phyloP scores from a whole-genome alignment of 2,329 filamentous ascomycete genomes.

The Venturia nashicola region DNA sequence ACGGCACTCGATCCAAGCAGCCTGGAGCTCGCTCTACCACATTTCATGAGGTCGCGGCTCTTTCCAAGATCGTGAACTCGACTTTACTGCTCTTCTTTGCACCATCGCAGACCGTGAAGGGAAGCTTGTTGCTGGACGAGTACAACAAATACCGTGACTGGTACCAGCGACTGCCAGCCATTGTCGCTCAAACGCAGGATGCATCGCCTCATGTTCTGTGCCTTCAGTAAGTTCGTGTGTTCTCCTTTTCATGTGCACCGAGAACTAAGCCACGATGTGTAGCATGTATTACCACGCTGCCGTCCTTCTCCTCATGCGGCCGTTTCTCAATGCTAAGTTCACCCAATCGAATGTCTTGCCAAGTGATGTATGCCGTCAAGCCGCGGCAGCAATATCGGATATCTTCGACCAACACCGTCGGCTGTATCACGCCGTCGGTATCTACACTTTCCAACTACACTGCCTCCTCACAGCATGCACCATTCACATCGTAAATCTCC shows the following conservation, averaged over 20 bases:
- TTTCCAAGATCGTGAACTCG: constrained; percentile 63
- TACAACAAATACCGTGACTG: constrained; percentile 60
- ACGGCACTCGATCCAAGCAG: constrained; percentile 11
- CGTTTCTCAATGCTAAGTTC: constrained; percentile 52
- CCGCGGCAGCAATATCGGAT: constrained; percentile 31
- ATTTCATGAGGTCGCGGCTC: constrained; percentile 34
- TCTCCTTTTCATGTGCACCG: constrained; percentile 9
- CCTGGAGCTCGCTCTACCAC: constrained; percentile 48
- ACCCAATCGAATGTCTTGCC: constrained; percentile 49
- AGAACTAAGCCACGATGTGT: neutral
- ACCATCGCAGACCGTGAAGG: constrained; percentile 51
- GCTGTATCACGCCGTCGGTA: constrained; percentile 20
- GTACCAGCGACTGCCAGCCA: constrained; percentile 56
- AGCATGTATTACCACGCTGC: constrained; percentile 58
- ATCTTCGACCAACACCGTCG: constrained; percentile 30
- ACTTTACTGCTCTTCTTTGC: constrained; percentile 62
- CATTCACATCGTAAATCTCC: constrained; percentile 12
- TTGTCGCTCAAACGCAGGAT: constrained; percentile 53
- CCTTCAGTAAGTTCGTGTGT: constrained; percentile 35
- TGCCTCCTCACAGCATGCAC: constrained; percentile 10
- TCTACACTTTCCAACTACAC: constrained; percentile 10
- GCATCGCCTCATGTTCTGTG: constrained; percentile 59
- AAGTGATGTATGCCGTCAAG: constrained; percentile 49
- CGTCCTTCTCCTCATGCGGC: constrained; percentile 62
- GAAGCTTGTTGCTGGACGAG: constrained; percentile 38